Conservation (phyloP, 441 rosid species). For the Populus hybrid region DNA sequence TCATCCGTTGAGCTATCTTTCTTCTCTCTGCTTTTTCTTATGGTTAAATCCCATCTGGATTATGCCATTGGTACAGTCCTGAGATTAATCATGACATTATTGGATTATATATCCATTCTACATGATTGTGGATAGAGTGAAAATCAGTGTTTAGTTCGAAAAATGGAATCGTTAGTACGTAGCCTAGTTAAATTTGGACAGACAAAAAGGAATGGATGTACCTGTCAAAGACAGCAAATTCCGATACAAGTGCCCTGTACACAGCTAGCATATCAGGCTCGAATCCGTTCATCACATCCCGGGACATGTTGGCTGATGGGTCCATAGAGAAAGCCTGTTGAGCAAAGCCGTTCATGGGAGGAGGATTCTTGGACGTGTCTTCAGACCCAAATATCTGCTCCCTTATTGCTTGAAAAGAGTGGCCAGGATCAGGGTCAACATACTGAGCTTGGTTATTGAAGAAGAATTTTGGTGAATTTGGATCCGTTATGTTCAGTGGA, state of each 20-base stretch:
- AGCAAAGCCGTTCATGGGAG: slow-evolving; percentile 85
- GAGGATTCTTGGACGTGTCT: slow-evolving; percentile 51
- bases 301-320: slow-evolving; percentile 49
- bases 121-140: background rate
- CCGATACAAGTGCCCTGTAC: slow-evolving; percentile 62
- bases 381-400: slow-evolving; percentile 84
- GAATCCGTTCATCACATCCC: slow-evolving; percentile 79
- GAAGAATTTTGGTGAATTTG: slow-evolving; percentile 36
- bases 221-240: slow-evolving; percentile 88
- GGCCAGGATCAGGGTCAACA: slow-evolving; percentile 95
- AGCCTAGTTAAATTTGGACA: background rate
- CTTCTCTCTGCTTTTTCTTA: background rate
- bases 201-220: background rate
- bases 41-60: background rate
- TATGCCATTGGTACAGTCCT: background rate
- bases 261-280: slow-evolving; percentile 63
- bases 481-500: slow-evolving; percentile 42
- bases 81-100: background rate
- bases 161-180: background rate
- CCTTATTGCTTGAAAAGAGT: slow-evolving; percentile 83
- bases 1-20: background rate
- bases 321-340: slow-evolving; percentile 71
- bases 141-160: background rate
- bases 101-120: background rate
- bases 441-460: slow-evolving; percentile 54